Evolutionary conservation across 2,329 filamentous ascomycete species (phyloP).

Genomic region (Penicillium brasilianum): DNA sequence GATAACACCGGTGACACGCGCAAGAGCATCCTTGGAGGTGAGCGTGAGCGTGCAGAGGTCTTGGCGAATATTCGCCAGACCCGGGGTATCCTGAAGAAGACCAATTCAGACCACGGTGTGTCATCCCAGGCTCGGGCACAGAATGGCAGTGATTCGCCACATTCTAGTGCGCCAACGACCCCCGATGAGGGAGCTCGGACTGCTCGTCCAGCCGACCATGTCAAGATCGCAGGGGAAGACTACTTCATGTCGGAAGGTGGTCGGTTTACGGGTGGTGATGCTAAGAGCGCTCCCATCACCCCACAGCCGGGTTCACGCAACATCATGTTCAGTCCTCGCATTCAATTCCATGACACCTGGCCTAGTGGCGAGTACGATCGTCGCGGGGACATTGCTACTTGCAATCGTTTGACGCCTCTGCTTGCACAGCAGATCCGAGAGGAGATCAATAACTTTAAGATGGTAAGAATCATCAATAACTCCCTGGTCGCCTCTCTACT

Average conservation of each 20-base stretch:
- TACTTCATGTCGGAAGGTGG: slow-evolving; percentile 79
- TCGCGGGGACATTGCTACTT: slow-evolving; percentile 93
- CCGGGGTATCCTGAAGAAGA: slow-evolving; percentile 84
- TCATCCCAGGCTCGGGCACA: slow-evolving; percentile 72
- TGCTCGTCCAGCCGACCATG: slow-evolving; percentile 70
- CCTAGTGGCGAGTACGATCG: slow-evolving; percentile 94
- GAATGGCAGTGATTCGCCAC: slow-evolving; percentile 74
- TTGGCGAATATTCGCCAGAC: slow-evolving; percentile 80
- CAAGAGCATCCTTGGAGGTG: slow-evolving; percentile 89
- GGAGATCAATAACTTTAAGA: slow-evolving; percentile 98
- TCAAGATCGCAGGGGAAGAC: slow-evolving; percentile 80
- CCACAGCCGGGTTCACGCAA: slow-evolving; percentile 63
- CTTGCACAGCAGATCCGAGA: slow-evolving; percentile 99
- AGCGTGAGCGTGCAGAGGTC: slow-evolving; percentile 87
- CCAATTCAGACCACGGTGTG: slow-evolving; percentile 64
- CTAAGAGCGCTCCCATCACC: slow-evolving; percentile 79
- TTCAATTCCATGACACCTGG: slow-evolving; percentile 97
- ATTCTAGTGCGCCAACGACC: slow-evolving; percentile 85
- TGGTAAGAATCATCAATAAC: slow-evolving; percentile 65
- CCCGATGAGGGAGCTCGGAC: slow-evolving; percentile 73
- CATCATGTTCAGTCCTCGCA: slow-evolving; percentile 83
- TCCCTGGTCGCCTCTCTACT: neutral
- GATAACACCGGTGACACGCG: slow-evolving; percentile 61
- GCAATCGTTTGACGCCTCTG: slow-evolving; percentile 95
- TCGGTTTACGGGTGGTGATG: slow-evolving; percentile 70